phyloP scores from a whole-genome alignment of 352 stramenopile genomes.

The Plasmopara muralis region DNA sequence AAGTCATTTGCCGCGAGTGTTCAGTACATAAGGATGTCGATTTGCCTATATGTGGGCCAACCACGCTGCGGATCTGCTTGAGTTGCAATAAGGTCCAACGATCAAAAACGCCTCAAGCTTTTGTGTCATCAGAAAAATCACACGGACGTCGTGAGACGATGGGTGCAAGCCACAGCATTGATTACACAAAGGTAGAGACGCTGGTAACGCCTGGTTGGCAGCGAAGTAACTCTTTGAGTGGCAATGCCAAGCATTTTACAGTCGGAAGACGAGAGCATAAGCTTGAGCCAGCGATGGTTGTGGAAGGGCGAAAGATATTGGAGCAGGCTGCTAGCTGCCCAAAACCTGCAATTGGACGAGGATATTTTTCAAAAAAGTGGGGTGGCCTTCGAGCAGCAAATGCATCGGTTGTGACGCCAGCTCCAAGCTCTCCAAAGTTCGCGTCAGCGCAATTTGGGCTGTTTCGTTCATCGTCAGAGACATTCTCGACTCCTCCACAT shows the following conservation, averaged over 20 bases:
- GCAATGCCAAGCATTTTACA: slow-evolving; percentile 1
- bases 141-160: slow-evolving; percentile 9
- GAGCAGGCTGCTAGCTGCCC: too few relatives aligned
- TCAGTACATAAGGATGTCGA: slow-evolving; percentile 66
- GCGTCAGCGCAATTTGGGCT: too few relatives aligned
- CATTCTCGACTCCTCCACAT: too few relatives aligned
- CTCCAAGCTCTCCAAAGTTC: too few relatives aligned
- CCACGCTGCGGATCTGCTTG: slow-evolving; percentile 58
- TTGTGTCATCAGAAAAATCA: slow-evolving; percentile 6
- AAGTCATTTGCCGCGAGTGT: slow-evolving; percentile 71
- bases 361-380: too few relatives aligned
- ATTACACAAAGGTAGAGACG: slow-evolving; percentile 3
- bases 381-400: too few relatives aligned
- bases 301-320: too few relatives aligned
- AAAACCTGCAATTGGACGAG: too few relatives aligned
- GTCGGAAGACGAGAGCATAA: slow-evolving; percentile 1
- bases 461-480: too few relatives aligned
- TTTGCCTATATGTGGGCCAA: slow-evolving; percentile 56
- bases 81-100: slow-evolving; percentile 33
- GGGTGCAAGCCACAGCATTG: background rate
- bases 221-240: slow-evolving; percentile 10
- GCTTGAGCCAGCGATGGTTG: too few relatives aligned
- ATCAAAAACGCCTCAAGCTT: slow-evolving; percentile 12
- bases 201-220: slow-evolving; percentile 3
- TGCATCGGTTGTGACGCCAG: too few relatives aligned